Evolutionary conservation across 495 filamentous ascomycete species (phyloP), one percentile per base, ranked within the genome.

Genomic region (Parmelia sp.): DNA sequence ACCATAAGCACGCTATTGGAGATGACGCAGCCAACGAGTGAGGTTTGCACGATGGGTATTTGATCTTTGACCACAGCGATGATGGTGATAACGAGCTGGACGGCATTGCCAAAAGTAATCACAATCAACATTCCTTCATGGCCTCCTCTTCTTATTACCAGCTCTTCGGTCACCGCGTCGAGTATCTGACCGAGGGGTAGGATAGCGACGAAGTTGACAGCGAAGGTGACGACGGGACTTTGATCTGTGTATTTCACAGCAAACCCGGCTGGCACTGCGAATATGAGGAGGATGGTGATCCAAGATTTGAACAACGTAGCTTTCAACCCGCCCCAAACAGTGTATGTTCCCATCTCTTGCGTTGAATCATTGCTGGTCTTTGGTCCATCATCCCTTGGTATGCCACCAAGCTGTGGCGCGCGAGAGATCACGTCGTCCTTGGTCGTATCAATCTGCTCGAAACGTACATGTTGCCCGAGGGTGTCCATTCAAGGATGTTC

Each of bases 141-240:
- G 51, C 51, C 35, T 40, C 61, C 61, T 33, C 33, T 39, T n/a
- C 61, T 53, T 40, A 57, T 35, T 3, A 53, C 25, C 25, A 63
- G n/a, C 47, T 63, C 61, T 40, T 63, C 61, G 15, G 61, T 56
- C 6, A 51, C 49, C 45, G 44, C 47, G 35, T 56, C 61, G 29
- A 63, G 45, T 31, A 63, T 23, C 14, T 40, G 42, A 29, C 31
- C 61, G 12, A 59, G 42, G 29, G 66, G 66, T 36, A 63, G n/a
- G n/a, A 68, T 63, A 7, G 66, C 66, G 17, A 70, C 36, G 45
- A 70, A 69, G 31, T 69, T 66, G 53, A 68, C 55, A 10, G 29
- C 40, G 40, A 68, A 69, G 10, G 47, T 61, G 21, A 45, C 44
- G n/a, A 55, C 49, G 4, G 63, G 44, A 57, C 39, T 60, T 21